Conservation (phyloP, 495 filamentous ascomycete genomes). For the Tuber microsphaerosporum region DNA sequence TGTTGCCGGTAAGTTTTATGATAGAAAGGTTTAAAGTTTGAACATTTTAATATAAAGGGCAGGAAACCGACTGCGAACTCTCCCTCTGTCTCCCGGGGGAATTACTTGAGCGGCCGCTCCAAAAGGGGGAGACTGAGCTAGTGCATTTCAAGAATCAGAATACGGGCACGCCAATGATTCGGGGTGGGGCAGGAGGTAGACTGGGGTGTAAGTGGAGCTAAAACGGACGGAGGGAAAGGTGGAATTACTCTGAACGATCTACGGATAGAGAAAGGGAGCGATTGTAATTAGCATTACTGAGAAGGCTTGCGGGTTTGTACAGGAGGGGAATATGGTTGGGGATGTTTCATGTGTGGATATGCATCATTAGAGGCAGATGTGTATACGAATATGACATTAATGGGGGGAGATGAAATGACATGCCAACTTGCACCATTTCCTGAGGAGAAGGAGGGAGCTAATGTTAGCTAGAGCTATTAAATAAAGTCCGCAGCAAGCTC, state of each 20-base stretch:
- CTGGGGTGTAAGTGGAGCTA: not conserved
- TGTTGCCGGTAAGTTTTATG: not conserved
- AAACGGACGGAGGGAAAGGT: constrained; percentile 3
- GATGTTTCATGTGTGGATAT: not conserved
- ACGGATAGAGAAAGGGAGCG: constrained; percentile 22
- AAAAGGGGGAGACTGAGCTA: constrained; percentile 82
- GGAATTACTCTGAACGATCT: constrained; percentile 59
- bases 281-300: constrained; percentile 28
- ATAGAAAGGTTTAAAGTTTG: not conserved
- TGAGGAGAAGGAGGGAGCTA: constrained; percentile 41
- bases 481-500: not conserved
- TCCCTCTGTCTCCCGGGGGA: constrained; percentile 43
- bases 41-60: not conserved
- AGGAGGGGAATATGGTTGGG: constrained; percentile 3
- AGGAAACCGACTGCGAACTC: constrained; percentile 33
- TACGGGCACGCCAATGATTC: not conserved
- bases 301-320: constrained; percentile 18
- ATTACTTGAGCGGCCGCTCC: constrained; percentile 57
- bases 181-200: not conserved
- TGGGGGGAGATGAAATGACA: constrained; percentile 33
- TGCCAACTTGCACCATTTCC: constrained; percentile 99
- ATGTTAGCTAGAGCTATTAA: not conserved
- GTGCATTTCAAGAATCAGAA: constrained; percentile 41
- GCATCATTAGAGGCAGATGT: not conserved
- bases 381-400: constrained; percentile 39